Evolutionary conservation across 495 filamentous ascomycete species (phyloP).

Genomic region (Collariella sp.): DNA sequence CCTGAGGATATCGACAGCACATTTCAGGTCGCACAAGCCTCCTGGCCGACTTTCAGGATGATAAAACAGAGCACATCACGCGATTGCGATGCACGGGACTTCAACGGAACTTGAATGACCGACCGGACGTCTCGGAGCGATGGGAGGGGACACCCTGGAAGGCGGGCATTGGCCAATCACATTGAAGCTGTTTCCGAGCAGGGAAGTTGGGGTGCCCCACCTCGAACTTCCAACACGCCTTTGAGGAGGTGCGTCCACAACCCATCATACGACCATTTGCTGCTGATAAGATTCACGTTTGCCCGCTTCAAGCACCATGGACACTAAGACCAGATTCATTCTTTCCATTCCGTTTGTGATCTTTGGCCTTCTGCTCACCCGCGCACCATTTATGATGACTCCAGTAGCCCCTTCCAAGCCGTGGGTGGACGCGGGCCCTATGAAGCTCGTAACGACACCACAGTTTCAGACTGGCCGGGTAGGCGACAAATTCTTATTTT

Average conservation of each 20-base stretch:
- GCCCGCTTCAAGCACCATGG: conserved; percentile 5
- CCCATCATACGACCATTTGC: conserved; percentile 3
- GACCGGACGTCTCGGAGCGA: too few species aligned
- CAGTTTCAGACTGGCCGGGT: conserved; percentile 39
- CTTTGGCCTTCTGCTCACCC: conserved; percentile 33
- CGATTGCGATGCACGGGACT: too few species aligned
- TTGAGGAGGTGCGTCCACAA: not conserved
- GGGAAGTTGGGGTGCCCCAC: not conserved
- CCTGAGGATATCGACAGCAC: too few species aligned
- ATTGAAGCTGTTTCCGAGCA: not conserved
- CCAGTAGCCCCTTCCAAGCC: conserved; percentile 28
- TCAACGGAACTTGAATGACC: too few species aligned
- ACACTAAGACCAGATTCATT: conserved; percentile 10
- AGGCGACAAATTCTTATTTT: too few species aligned
- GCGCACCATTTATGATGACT: conserved; percentile 38
- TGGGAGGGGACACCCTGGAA: too few species aligned
- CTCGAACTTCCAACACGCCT: not conserved
- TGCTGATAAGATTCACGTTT: not conserved
- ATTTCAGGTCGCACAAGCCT: too few species aligned
- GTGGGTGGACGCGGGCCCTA: conserved; percentile 45
- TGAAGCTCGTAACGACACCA: conserved; percentile 38
- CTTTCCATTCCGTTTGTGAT: conserved; percentile 24
- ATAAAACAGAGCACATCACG: too few species aligned
- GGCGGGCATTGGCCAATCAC: not conserved
- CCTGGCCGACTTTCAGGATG: too few species aligned